Evolutionary conservation across 1,284 basidiomycete genomes (phyloP).

Genomic region (Microbotryum scabiosae): DNA sequence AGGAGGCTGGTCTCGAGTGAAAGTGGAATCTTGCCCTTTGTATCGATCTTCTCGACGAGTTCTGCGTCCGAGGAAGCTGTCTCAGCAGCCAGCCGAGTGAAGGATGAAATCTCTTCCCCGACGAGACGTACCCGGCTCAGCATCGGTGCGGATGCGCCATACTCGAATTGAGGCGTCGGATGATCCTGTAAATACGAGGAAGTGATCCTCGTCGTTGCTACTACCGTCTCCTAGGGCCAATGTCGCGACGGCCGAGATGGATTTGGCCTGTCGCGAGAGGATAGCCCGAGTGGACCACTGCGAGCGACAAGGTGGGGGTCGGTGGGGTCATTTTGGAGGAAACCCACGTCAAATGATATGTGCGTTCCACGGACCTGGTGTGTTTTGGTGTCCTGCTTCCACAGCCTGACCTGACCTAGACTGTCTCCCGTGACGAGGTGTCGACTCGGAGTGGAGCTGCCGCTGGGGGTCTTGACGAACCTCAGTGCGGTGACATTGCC

Average conservation of each 20-base stretch:
- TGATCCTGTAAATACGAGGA: constrained; percentile 59
- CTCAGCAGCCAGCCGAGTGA: neutral
- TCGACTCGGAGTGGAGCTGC: neutral
- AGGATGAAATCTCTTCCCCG: neutral
- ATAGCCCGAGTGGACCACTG: constrained; percentile 17
- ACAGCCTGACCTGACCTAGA: constrained; percentile 48
- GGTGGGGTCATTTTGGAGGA: constrained; percentile 49
- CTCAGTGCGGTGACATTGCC: constrained; percentile 67
- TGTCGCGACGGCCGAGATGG: constrained; percentile 17
- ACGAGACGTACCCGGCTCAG: constrained; percentile 4
- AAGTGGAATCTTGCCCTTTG: constrained; percentile 66
- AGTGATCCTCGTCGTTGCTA: constrained; percentile 31
- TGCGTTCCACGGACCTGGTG: too few relatives aligned
- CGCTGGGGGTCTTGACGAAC: constrained; percentile 44
- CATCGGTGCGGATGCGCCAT: constrained; percentile 47
- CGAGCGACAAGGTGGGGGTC: constrained; percentile 52
- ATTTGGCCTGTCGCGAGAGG: constrained; percentile 11
- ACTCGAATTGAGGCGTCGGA: constrained; percentile 68
- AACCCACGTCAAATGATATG: constrained; percentile 47
- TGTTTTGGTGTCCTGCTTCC: constrained; percentile 33
- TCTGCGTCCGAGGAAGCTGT: constrained; percentile 17
- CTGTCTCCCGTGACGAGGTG: constrained; percentile 63
- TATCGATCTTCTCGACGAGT: constrained; percentile 54
- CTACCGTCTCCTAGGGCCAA: constrained; percentile 1
- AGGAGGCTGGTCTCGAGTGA: constrained; percentile 57